Evolutionary conservation across 2,329 filamentous ascomycete species (phyloP).

Genomic region (Aphanoascus verrucosus): DNA sequence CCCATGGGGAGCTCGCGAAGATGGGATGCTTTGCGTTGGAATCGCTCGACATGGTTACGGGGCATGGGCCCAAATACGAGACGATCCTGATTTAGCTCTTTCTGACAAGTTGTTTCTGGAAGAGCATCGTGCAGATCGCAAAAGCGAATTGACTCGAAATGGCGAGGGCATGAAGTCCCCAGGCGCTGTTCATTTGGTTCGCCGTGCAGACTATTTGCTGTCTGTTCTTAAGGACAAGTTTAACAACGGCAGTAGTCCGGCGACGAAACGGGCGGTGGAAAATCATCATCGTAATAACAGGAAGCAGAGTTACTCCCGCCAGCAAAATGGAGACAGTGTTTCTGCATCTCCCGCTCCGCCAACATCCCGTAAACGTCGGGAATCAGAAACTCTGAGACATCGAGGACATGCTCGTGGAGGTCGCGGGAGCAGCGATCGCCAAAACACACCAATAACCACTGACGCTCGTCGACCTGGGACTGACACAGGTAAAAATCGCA

Average conservation of each 20-base stretch:
- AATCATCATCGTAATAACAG: constrained; percentile 95
- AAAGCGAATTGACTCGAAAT: constrained; percentile 67
- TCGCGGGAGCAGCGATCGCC: constrained; percentile 34
- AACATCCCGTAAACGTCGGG: constrained; percentile 33
- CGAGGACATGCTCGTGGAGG: constrained; percentile 33
- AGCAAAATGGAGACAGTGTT: constrained; percentile 29
- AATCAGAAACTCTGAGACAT: constrained; percentile 33
- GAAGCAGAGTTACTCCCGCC: constrained; percentile 40
- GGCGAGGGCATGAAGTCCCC: constrained; percentile 56
- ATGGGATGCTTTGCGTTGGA: constrained; percentile 92
- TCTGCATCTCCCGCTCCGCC: constrained; percentile 39
- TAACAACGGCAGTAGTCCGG: constrained; percentile 50
- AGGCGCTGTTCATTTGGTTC: constrained; percentile 92
- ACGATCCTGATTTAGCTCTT: constrained; percentile 78
- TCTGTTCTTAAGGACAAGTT: constrained; percentile 89
- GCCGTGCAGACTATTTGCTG: constrained; percentile 85
- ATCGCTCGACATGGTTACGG: constrained; percentile 92
- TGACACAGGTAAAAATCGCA: constrained; percentile 4
- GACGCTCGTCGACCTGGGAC: not conserved
- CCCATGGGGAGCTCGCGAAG: constrained; percentile 83
- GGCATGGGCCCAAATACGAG: constrained; percentile 87
- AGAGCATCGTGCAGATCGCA: constrained; percentile 96
- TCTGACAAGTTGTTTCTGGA: constrained; percentile 89
- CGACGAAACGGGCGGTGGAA: constrained; percentile 68
- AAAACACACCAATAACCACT: constrained; percentile 32